Evolutionary conservation across 208 protist genomes (phyloP), one percentile per base, ranked within the genome.

Genomic region (Trypanosoma cruzi): DNA sequence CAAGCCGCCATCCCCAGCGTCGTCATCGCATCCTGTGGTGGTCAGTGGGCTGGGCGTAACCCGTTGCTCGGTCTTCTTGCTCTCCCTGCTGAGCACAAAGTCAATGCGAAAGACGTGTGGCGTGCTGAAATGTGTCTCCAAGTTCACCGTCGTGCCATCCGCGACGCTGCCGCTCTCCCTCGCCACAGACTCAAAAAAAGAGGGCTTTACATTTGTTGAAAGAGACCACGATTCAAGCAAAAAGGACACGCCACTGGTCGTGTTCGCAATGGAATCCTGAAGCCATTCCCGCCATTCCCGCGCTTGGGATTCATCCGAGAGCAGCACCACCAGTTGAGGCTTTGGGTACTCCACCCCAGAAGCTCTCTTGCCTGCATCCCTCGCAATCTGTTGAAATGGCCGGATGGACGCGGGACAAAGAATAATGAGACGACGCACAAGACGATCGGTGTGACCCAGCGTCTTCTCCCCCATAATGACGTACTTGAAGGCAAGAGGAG

Each of bases 81-180:
- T 93, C 59, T 77, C 75, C 32, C 81, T 85, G 56, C 79, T 90
- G 6, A 93, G 72, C 20, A 91, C 73, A 76, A 96, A 93, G 71
- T 90, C 87, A 40, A 96, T 84, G 29, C 84, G 82, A 73, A 86
- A 96, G 24, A 94, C 80, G 6, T 80, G 81, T 20, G 85, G 84
- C 4, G 37, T 61, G 20, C 64, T 59, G 58, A 81, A 84, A 29
- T 82, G 89, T 26, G 69, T 72, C 32, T 75, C 60, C 18, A 71
- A 46, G 37, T 90, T 83, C 13, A 86, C 75, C 8, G 52, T 58
- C 13, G 85, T 82, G 59, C 85, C 86, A 58, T 93, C 86, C 13
- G 85, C 57, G 26, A 31, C 46, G 28, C 71, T 53, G 28, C 75
- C 75, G 0, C 79, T 78, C 52, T 77, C 79, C 32, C 77, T 59